Evolutionary conservation across 352 stramenopile genomes (phyloP), one percentile per base, ranked within the genome.

Genomic region (Plasmopara viticola): DNA sequence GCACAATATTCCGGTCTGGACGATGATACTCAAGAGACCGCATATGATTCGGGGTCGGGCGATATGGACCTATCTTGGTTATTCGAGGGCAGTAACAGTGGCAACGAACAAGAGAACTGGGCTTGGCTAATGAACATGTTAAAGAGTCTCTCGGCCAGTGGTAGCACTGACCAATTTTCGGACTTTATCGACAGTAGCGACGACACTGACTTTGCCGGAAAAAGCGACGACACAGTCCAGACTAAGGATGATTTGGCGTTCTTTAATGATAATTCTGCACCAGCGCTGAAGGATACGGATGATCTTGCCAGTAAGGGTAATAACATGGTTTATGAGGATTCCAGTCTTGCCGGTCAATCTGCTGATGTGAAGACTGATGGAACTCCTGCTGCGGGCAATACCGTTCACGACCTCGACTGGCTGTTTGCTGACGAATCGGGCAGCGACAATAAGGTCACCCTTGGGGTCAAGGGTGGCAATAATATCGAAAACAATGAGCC

Each of bases 101-200:
- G 12, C 14, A 20, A 17, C 34, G 40, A 30, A 1, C 48, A 42
- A 7, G 9, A 53, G 2, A 35, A 48, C 5, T n/a, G 53, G 18
- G 43, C 37, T 4, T 53, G 53, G 53, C 18, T 35, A 5, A n/a
- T 35, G 6, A 20, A 48, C 2, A 2, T 54, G 17, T 17, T 60
- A 2, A 48, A 25, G 8, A 60, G 44, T 9, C 25, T 37, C 13
- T 53, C 34, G 8, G 44, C 10, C 0, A 53, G 28, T 7, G 31
- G 46, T 40, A 56, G 40, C 14, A n/a, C 43, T 9, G 41, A 48
- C 20, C 30, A 47, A 40, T 7, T 55, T n/a, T 38, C 54, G 4
- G 53, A 12, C 14, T 7, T 55, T n/a, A 31, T 55, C 6, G 53
- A 8, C 14, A 60, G 45, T 6, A 17, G 42, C 18, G 52, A 44